Evolutionary conservation across 306 rosid species (phyloP), one percentile per base, ranked within the genome.

Genomic region (Dryas alaskensis): DNA sequence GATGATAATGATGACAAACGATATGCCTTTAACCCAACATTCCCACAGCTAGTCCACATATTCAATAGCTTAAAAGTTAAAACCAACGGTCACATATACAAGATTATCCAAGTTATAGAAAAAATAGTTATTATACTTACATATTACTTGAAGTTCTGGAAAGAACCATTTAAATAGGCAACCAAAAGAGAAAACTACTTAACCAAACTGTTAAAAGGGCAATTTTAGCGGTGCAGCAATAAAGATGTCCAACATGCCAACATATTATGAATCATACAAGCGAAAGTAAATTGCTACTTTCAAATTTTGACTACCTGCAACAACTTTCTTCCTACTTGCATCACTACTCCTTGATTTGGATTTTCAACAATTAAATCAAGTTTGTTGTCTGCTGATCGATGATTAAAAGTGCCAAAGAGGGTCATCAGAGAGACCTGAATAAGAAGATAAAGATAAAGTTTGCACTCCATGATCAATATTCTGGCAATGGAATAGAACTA

Each of bases 321-420:
- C 54, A 90, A 90, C 88, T 84, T 86, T 78, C 98, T 75, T 69
- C 95, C 89, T 52, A 88, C 89, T 84, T 68, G 87, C 27, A 92
- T 75, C 65, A 90, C 94, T 70, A 83, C 57, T 76, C 91, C 87
- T 72, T 78, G 82, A 51, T 81, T 81, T 66, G 86, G 86, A 63
- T 73, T 79, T 62, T 57, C 68, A 62, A 69, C 63, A 81, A 43
- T 10, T 16, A 81, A 65, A 60, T 69, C 57, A 76, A 55, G 58
- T 74, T 61, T 61, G 65, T 65, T 67, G 70, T 87, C 85, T 27
- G 82, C 69, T 51, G 82, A 78, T 14, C 62, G 70, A 45, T 84
- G 80, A 77, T 81, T 90, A 63, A 83, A 67, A 66, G 81, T 80
- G 44, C 91, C 85, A 68, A 89, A 77, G 73, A 90, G 82, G 64